Conservation (phyloP, 2,329 filamentous ascomycete species). For the Aspergillus candidus region DNA sequence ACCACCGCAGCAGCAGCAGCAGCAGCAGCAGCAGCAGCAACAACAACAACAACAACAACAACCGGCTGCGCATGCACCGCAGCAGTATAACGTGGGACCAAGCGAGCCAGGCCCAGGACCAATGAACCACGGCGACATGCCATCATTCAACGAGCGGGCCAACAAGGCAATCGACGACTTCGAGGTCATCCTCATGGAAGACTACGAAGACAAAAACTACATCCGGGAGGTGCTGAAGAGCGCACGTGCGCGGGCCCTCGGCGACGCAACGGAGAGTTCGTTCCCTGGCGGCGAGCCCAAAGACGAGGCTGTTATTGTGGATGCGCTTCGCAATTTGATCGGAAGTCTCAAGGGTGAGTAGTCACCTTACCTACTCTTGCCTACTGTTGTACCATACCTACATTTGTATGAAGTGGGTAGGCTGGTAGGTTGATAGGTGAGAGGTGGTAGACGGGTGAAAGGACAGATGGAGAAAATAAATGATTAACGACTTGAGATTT, state of each 20-base stretch:
- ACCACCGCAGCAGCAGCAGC: constrained; percentile 15
- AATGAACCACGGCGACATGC: constrained; percentile 23
- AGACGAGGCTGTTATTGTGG: constrained; percentile 39
- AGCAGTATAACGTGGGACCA: constrained; percentile 12
- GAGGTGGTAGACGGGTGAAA: constrained; percentile 8
- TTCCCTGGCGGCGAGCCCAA: constrained; percentile 40
- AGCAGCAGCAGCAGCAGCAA: constrained; percentile 14
- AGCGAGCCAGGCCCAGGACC: constrained; percentile 14
- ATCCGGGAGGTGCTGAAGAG: constrained; percentile 40
- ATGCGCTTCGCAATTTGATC: constrained; percentile 36
- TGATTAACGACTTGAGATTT: constrained; percentile 14
- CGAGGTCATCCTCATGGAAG: constrained; percentile 40
- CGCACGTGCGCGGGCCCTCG: constrained; percentile 36
- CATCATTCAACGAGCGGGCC: constrained; percentile 36
- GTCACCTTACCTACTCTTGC: not conserved
- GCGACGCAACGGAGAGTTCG: constrained; percentile 36
- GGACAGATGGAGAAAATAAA: constrained; percentile 7
- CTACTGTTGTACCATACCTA: too few relatives aligned
- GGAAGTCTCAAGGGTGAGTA: constrained; percentile 34
- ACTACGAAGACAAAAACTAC: constrained; percentile 42
- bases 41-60: constrained; percentile 17
- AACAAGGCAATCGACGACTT: constrained; percentile 42
- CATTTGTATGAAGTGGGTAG: too few relatives aligned
- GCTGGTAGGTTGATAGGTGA: not conserved
- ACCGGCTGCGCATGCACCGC: constrained; percentile 16